Conservation (phyloP, 2,329 filamentous ascomycete genomes). For the Penicillium sp. region DNA sequence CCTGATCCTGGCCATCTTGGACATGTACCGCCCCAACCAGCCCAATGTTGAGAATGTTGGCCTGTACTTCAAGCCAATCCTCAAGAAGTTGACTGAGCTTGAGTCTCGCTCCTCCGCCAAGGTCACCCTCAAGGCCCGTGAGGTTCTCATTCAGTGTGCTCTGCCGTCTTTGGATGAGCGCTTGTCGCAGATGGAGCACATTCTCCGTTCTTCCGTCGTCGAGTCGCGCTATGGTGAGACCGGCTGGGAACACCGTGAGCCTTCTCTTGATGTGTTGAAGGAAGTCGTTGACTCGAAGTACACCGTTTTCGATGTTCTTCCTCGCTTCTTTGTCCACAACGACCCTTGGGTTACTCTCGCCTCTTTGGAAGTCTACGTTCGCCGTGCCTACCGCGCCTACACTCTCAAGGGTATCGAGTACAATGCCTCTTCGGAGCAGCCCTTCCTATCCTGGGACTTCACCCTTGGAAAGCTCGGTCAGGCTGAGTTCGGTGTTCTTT, state of each 20-base stretch:
- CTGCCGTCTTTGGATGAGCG: slow-evolving; percentile 94
- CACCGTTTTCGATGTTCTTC: slow-evolving; percentile 94
- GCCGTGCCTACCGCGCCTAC: slow-evolving; percentile 95
- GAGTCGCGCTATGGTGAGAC: slow-evolving; percentile 98
- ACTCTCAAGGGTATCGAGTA: slow-evolving; percentile 86
- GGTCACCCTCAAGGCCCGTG: slow-evolving; percentile 93
- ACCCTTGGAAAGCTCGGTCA: slow-evolving; percentile 88
- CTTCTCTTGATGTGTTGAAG: slow-evolving; percentile 84
- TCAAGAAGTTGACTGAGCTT: slow-evolving; percentile 85
- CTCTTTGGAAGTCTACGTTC: slow-evolving; percentile 91
- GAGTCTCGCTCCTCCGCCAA: slow-evolving; percentile 84
- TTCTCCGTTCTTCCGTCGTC: slow-evolving; percentile 88
- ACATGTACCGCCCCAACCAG: slow-evolving; percentile 92
- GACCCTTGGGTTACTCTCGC: slow-evolving; percentile 93
- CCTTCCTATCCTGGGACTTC: slow-evolving; percentile 91
- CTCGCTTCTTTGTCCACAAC: slow-evolving; percentile 89
- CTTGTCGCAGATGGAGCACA: slow-evolving; percentile 96
- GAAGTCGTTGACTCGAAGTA: slow-evolving; percentile 98
- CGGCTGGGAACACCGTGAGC: slow-evolving; percentile 93
- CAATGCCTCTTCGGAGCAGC: slow-evolving; percentile 65
- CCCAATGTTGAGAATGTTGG: slow-evolving; percentile 81
- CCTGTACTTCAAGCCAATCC: slow-evolving; percentile 77
- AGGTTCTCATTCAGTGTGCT: slow-evolving; percentile 95
- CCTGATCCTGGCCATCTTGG: slow-evolving; percentile 82
- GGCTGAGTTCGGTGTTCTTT: slow-evolving; percentile 76